A percentile compares a stretch with the other conserved stretches of the same genome.
These are phyloP conservation scores for Tulasnella sp. DNA, from an alignment of 768 basidiomycete genomes.

Conservation along the genomic window DNA sequence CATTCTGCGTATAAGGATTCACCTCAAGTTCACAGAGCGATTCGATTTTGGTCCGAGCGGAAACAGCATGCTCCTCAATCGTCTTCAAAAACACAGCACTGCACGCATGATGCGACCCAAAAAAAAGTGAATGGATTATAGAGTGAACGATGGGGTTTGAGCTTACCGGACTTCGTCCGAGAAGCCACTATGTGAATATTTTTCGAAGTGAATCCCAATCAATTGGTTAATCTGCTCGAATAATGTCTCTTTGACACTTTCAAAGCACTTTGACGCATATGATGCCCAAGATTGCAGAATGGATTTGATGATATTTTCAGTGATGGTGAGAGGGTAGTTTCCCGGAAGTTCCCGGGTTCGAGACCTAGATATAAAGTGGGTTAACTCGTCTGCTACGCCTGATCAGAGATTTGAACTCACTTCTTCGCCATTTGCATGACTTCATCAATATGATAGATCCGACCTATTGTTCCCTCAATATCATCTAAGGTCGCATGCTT, in stretches of 20 bases:
- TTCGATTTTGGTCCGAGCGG: not conserved
- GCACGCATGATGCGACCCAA: no score
- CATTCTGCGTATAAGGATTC: slow-evolving; percentile 7
- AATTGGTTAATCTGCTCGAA: not conserved
- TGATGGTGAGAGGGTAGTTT: slow-evolving; percentile 43
- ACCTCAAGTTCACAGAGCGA: slow-evolving; percentile 2
- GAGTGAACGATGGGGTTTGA: not conserved
- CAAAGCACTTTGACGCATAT: not conserved
- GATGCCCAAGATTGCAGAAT: not conserved
- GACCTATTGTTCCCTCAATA: slow-evolving; percentile 27
- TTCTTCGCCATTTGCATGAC: slow-evolving; percentile 15
- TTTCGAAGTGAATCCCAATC: slow-evolving; percentile 2
- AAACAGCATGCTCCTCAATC: not conserved
- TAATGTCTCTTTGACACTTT: not conserved
- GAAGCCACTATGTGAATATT: not conserved
- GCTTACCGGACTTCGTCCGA: not conserved
- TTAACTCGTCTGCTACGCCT: not conserved
- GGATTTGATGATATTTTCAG: slow-evolving; percentile 22
- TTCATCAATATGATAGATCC: slow-evolving; percentile 19
- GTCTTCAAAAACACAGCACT: not conserved
- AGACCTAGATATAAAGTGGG: slow-evolving; percentile 33
- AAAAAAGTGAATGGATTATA: no score
- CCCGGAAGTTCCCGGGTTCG: slow-evolving; percentile 58
- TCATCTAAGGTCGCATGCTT: slow-evolving; percentile 29
- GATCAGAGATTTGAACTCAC: not conserved